phyloP scores from a whole-genome alignment of 2,329 filamentous ascomycete genomes.

The Pyrenochaeta sp. region DNA sequence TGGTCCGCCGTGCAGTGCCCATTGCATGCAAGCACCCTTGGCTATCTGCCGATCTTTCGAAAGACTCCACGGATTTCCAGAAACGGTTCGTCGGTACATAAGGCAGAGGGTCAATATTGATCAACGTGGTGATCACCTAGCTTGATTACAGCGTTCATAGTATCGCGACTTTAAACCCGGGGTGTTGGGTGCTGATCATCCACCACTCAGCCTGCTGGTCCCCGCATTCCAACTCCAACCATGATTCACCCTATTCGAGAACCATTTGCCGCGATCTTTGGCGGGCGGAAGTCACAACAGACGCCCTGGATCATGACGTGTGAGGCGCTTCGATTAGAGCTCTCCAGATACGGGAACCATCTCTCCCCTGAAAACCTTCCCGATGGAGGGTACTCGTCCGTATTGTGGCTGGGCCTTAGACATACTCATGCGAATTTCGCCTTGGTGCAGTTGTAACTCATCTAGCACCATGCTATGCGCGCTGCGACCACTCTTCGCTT shows the following conservation, averaged over 20 bases:
- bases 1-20: not conserved
- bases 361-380: slow-evolving; percentile 1
- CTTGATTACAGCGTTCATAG: slow-evolving; percentile 3
- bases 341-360: slow-evolving; percentile 7
- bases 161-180: slow-evolving; percentile 9
- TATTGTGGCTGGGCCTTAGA: slow-evolving; percentile 6
- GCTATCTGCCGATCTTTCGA: not conserved
- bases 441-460: slow-evolving; percentile 1
- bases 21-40: not conserved
- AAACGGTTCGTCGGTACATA: slow-evolving; percentile 1
- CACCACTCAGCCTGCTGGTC: not conserved
- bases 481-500: not conserved
- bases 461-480: not conserved
- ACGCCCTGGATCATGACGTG: slow-evolving; percentile 11
- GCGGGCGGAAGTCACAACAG: no score
- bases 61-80: slow-evolving; percentile 5
- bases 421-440: not conserved
- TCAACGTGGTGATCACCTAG: slow-evolving; percentile 11
- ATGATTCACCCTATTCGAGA: not conserved
- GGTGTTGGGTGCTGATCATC: slow-evolving; percentile 11
- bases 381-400: slow-evolving; percentile 3
- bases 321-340: slow-evolving; percentile 7
- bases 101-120: slow-evolving; percentile 10
- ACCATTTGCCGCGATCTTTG: not conserved
- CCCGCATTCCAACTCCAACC: not conserved